Evolutionary conservation across 148 eudicot species (phyloP), one percentile per base, ranked within the genome.

Genomic region (Euryodendron excelsum): DNA sequence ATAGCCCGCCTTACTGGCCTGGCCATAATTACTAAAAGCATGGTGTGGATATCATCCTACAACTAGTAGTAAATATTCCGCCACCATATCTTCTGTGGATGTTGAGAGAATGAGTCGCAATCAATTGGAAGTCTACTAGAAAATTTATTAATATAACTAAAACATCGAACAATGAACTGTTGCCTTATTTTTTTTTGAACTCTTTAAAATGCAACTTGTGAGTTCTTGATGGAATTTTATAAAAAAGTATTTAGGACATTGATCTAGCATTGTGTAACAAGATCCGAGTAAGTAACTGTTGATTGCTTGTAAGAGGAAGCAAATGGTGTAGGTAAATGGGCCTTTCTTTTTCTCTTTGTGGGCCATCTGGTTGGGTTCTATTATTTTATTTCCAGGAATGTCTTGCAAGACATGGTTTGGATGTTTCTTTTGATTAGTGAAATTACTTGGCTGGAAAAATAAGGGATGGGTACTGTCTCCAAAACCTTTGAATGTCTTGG

Each of bases 21-120:
- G 14, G 17, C 30, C 33, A 61, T 61, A 27, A 27, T 61, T 61
- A 31, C 30, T 64, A 64, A 64, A 63, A 44, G 11, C 9, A 17
- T 64, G n/a, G 44, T 34, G 20, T 21, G 37, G 69, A 15, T 64
- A 15, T 34, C 15, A 17, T 36, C 10, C 23, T 33, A 65, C n/a
- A n/a, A n/a, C 10, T 66, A 36, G 70, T 64, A 9, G 23, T 64
- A 30, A 17, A 52, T 64, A 41, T 31, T 33, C 36, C 11, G 39
- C 45, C 45, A 66, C 70, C 70, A 8, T 64, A 17, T 64, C 41
- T 64, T 64, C n/a, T 64, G n/a, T 64, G n/a, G 68, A 17, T 64
- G 31, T 64, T 64, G 3, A 8, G 68, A 30, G 8, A 31, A 30
- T 15, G 31, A 31, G 23, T 33, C 1, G 69, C 25, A 65, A 20